Evolutionary conservation across 768 basidiomycete species (phyloP).

Genomic region (Calvatia gigantea): DNA sequence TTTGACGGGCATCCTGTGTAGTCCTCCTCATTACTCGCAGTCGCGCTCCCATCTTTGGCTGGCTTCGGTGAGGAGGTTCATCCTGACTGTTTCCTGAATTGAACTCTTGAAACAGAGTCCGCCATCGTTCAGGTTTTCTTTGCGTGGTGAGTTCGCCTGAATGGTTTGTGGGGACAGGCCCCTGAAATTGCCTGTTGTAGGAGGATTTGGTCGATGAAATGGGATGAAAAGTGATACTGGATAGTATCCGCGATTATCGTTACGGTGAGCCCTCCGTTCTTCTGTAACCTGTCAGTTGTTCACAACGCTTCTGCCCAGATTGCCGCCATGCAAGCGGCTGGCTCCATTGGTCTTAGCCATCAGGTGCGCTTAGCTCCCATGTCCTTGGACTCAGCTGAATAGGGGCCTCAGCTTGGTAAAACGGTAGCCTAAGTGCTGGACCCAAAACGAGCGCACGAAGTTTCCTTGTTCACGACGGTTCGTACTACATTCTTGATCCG

Average conservation of each 20-base stretch:
- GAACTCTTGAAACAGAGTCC: background rate
- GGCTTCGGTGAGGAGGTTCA: background rate
- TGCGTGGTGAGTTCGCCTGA: background rate
- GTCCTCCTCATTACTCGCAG: background rate
- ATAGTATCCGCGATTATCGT: background rate
- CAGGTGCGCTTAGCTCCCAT: background rate
- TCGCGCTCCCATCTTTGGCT: background rate
- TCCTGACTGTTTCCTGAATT: background rate
- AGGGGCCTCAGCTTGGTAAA: background rate
- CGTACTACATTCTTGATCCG: background rate
- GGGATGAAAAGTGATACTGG: background rate
- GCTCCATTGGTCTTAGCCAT: background rate
- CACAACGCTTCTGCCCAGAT: background rate
- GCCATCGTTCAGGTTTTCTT: constrained; percentile 2
- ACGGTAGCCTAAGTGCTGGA: background rate
- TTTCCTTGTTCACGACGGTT: background rate
- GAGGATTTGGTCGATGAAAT: constrained; percentile 1
- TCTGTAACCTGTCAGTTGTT: background rate
- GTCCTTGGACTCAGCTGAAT: background rate
- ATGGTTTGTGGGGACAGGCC: background rate
- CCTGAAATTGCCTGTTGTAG: background rate
- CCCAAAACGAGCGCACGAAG: background rate
- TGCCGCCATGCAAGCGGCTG: background rate
- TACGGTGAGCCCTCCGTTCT: background rate
- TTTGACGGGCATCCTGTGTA: background rate